phyloP scores from a whole-genome alignment of 1,139 yeast species.

The Petasospora fabianii region DNA sequence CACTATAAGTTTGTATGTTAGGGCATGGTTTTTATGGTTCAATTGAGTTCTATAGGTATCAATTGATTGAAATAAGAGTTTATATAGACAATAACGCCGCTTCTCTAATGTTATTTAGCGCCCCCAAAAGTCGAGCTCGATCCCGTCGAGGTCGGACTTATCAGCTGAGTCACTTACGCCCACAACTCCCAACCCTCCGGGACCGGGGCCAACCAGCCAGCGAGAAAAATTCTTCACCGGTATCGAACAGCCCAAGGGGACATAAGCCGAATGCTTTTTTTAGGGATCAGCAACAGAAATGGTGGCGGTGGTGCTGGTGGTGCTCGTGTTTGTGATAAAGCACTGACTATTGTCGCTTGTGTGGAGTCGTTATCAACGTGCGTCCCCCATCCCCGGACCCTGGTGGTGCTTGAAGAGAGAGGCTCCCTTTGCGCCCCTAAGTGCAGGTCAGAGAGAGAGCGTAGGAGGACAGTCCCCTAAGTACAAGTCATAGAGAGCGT shows the following conservation, averaged over 20 bases:
- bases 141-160: background rate
- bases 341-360: background rate
- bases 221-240: background rate
- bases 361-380: slow-evolving; percentile 4
- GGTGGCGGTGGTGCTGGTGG: background rate
- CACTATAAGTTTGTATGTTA: background rate
- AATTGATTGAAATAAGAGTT: background rate
- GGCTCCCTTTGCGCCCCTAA: no score
- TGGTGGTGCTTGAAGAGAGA: no score
- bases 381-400: background rate
- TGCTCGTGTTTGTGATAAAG: no score
- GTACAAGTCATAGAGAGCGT: slow-evolving; percentile 11
- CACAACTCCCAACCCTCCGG: no score
- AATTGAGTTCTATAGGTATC: no score
- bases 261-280: no score
- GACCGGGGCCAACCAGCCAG: no score
- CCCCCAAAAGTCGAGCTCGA: no score
- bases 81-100: no score
- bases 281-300: no score
- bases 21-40: background rate
- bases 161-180: background rate
- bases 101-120: no score
- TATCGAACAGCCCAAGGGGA: no score
- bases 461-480: slow-evolving; percentile 4
- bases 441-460: slow-evolving; percentile 7